phyloP scores from a whole-genome alignment of 2,329 filamentous ascomycete species.

The Achaetomium macrosporum region DNA sequence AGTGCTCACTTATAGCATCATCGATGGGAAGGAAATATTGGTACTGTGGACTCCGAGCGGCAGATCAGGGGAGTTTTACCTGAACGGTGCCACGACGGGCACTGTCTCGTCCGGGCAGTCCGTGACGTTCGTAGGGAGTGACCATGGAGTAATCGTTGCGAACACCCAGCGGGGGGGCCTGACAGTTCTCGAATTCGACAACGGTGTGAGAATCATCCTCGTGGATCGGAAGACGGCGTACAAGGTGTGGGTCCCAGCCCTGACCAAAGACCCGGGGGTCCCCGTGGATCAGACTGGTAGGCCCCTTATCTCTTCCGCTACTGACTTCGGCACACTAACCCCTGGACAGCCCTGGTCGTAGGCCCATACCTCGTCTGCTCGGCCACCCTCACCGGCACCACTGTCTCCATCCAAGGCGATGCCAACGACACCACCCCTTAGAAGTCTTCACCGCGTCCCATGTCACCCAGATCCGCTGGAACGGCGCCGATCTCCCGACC shows the following conservation, averaged over 20 bases:
- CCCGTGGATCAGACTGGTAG: slow-evolving; percentile 3
- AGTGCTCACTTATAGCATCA: not conserved
- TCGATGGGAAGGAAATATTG: not conserved
- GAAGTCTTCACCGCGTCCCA: slow-evolving; percentile 3
- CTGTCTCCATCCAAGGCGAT: slow-evolving; percentile 3
- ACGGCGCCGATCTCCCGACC: not conserved
- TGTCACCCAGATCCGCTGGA: slow-evolving; percentile 3
- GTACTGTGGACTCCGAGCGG: slow-evolving; percentile 3
- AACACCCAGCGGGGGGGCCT: not conserved
- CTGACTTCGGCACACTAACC: not conserved
- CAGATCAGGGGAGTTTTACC: not conserved
- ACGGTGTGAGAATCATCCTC: not conserved
- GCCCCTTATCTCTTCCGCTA: not conserved
- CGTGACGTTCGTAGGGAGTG: not conserved
- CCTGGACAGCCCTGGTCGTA: not conserved
- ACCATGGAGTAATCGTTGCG: not conserved
- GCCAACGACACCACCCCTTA: not conserved
- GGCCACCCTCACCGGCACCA: slow-evolving; percentile 32
- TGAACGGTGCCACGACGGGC: not conserved
- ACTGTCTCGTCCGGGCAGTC: not conserved
- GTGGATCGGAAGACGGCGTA: slow-evolving; percentile 3
- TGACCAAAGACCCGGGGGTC: slow-evolving; percentile 4
- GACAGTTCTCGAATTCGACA: slow-evolving; percentile 1
- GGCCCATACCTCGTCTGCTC: slow-evolving; percentile 36
- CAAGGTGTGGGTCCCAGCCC: slow-evolving; percentile 1